phyloP scores from a whole-genome alignment of 176 grass and related monocot species.

The Carex parvula region DNA sequence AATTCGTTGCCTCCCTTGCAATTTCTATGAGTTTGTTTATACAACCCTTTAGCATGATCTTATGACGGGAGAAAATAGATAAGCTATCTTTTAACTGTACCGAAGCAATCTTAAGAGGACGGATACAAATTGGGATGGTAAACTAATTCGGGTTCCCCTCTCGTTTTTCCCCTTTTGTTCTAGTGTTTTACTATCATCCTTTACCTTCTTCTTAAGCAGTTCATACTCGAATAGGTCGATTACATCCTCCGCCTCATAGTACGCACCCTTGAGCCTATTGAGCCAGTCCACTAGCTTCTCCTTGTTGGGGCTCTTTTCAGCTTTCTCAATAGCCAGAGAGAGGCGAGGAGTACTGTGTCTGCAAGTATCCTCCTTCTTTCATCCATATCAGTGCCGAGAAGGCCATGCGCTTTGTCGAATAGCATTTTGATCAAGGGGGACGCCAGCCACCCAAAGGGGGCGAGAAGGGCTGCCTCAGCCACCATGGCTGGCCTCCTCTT shows the following conservation, averaged over 20 bases:
- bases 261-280: not conserved
- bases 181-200: not conserved
- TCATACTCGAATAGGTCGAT: not conserved
- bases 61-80: not conserved
- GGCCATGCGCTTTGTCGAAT: not conserved
- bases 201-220: not conserved
- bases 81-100: not conserved
- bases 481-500: too few species aligned
- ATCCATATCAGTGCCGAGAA: not conserved
- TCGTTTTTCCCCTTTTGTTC: too few species aligned
- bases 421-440: not conserved
- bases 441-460: too few species aligned
- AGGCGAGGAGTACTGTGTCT: not conserved
- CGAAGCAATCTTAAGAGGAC: too few species aligned
- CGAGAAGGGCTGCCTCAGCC: too few species aligned
- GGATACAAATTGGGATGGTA: not conserved
- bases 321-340: not conserved
- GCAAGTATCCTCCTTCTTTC: not conserved
- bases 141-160: not conserved
- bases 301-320: not conserved
- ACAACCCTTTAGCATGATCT: not conserved
- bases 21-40: not conserved
- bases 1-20: too few species aligned
- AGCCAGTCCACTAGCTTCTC: not conserved
- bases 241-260: not conserved